phyloP scores from a whole-genome alignment of 2,329 filamentous ascomycete species.

The Beauveria bassiana region DNA sequence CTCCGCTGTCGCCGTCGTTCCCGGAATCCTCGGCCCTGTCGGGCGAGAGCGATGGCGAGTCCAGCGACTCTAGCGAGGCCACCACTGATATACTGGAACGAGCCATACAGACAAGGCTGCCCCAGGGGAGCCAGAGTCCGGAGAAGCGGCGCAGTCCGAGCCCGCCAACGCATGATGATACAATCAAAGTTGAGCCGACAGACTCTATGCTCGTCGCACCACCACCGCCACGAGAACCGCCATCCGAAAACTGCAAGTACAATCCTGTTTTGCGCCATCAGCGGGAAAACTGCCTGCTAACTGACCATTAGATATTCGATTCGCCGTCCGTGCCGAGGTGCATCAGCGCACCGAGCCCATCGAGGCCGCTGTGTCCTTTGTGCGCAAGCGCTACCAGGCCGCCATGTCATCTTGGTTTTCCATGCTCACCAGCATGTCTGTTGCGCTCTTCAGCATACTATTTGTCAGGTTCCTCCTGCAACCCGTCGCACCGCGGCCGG shows the following conservation, averaged over 20 bases:
- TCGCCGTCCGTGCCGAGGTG: slow-evolving; percentile 79
- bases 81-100: slow-evolving; percentile 34
- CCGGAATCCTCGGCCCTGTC: slow-evolving; percentile 6
- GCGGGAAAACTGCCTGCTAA: neutral
- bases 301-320: slow-evolving; percentile 62
- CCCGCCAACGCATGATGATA: slow-evolving; percentile 32
- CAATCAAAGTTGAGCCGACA: slow-evolving; percentile 29
- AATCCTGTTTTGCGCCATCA: neutral
- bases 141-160: slow-evolving; percentile 41
- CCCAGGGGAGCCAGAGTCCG: slow-evolving; percentile 48
- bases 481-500: slow-evolving; percentile 45
- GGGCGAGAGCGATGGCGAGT: slow-evolving; percentile 14
- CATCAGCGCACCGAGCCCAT: slow-evolving; percentile 82
- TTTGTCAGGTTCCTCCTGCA: slow-evolving; percentile 60
- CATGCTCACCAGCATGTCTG: slow-evolving; percentile 52
- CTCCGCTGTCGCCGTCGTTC: slow-evolving; percentile 30
- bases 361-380: slow-evolving; percentile 59
- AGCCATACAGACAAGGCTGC: slow-evolving; percentile 47
- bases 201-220: slow-evolving; percentile 16
- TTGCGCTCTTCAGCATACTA: slow-evolving; percentile 57
- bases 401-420: slow-evolving; percentile 65
- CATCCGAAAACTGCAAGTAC: slow-evolving; percentile 44
- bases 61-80: slow-evolving; percentile 25
- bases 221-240: slow-evolving; percentile 19
- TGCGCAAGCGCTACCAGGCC: slow-evolving; percentile 51